Evolutionary conservation across 192 early-diverging fungal genomes (phyloP).

Genomic region (Obelidium mucronatum): DNA sequence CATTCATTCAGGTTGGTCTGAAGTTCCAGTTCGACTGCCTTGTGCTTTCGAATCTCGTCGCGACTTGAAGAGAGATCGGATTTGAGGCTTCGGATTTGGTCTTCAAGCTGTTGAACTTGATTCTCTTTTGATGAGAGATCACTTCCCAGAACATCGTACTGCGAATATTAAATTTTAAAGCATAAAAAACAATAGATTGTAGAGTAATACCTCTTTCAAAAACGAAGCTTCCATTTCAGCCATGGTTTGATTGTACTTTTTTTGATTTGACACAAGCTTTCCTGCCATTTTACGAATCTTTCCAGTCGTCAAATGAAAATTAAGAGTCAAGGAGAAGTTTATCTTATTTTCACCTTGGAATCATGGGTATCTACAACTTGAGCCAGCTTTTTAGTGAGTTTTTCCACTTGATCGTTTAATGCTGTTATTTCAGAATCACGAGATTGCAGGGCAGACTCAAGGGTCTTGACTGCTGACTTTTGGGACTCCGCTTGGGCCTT

Average conservation of each 20-base stretch:
- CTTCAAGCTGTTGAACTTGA: not conserved
- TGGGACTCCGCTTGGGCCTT: not conserved
- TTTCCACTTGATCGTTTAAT: not conserved
- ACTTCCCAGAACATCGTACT: slow-evolving; percentile 5
- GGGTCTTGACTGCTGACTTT: not conserved
- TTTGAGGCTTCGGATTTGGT: not conserved
- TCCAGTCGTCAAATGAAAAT: no score
- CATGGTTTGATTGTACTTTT: not conserved
- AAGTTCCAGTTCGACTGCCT: slow-evolving; percentile 8
- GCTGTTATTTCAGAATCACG: not conserved
- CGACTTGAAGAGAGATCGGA: not conserved
- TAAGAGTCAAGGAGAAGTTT: no score
- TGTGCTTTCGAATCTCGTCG: slow-evolving; percentile 20
- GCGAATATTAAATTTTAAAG: not conserved
- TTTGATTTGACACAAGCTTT: no score
- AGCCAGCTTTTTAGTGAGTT: not conserved
- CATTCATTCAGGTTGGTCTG: slow-evolving; percentile 5
- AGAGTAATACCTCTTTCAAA: not conserved
- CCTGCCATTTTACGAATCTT: slow-evolving; percentile 13
- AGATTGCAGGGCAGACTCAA: not conserved
- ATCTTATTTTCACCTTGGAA: not conserved
- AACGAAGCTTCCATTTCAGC: slow-evolving; percentile 12
- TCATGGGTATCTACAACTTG: slow-evolving; percentile 8
- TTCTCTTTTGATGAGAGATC: not conserved
- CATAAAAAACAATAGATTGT: not conserved